phyloP scores from a whole-genome alignment of 2,329 filamentous ascomycete species.

The Ascocoryne sarcoides region DNA sequence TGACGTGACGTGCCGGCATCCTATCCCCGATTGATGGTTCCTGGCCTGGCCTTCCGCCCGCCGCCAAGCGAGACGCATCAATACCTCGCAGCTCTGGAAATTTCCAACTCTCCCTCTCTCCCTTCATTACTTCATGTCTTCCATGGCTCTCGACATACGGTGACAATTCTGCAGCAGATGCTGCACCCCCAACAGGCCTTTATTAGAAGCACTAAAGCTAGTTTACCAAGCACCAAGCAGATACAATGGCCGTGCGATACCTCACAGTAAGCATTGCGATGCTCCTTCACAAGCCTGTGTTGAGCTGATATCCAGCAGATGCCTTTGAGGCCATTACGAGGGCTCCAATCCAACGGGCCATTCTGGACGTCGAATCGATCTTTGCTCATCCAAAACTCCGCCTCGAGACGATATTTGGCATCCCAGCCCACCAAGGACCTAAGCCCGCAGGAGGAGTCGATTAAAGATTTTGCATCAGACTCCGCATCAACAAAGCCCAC shows the following conservation, averaged over 20 bases:
- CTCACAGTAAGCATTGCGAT: conserved; percentile 18
- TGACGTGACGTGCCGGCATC: too few relatives aligned
- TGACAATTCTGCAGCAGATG: conserved; percentile 26
- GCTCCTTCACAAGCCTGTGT: conserved; percentile 1
- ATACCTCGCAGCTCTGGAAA: too few relatives aligned
- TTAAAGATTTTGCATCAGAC: conserved; percentile 12
- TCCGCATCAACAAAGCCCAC: conserved; percentile 8
- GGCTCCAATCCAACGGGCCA: conserved; percentile 1
- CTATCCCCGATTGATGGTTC: too few relatives aligned
- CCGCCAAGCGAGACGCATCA: too few relatives aligned
- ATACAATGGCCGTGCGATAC: conserved; percentile 22
- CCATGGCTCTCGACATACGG: conserved; percentile 23
- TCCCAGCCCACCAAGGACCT: conserved; percentile 13
- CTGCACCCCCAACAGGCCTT: conserved; percentile 16
- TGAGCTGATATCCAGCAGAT: conserved; percentile 13
- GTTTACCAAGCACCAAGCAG: conserved; percentile 1
- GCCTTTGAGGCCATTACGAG: conserved; percentile 4
- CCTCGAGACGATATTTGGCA: conserved; percentile 8
- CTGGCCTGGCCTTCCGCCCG: too few relatives aligned
- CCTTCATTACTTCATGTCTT: neutral
- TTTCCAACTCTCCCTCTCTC: neutral
- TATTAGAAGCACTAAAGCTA: conserved; percentile 1
- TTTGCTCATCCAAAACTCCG: neutral
- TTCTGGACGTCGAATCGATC: neutral
- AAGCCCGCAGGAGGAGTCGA: conserved; percentile 6